Percentiles rank a stretch among this genome's conserved stretches.
Conservation (phyloP, 1,284 basidiomycete genomes). For the Irpex lacteus region DNA sequence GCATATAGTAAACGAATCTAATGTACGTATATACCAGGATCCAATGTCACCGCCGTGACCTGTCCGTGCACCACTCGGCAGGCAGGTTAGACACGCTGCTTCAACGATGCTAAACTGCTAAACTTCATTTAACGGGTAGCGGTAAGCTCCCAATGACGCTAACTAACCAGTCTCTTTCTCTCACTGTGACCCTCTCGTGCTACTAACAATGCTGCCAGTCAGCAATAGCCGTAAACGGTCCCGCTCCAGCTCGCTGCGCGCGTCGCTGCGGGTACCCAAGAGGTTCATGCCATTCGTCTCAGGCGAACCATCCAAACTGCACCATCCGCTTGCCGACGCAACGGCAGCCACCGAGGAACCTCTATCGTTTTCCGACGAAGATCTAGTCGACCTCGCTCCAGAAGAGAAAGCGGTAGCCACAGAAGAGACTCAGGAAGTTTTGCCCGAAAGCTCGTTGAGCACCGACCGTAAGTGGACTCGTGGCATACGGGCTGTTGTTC, state of each 20-base stretch:
- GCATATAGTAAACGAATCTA: too few relatives aligned
- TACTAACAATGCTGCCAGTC: neutral
- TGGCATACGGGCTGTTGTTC: too few relatives aligned
- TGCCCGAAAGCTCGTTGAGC: neutral
- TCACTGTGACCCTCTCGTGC: neutral
- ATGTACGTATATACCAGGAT: neutral
- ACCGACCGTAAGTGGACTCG: neutral
- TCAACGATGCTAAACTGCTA: neutral
- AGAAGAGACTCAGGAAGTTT: neutral
- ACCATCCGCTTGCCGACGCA: neutral
- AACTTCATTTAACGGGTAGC: neutral
- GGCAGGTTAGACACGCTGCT: neutral
- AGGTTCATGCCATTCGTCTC: conserved; percentile 2
- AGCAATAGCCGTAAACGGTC: neutral
- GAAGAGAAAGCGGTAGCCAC: conserved; percentile 8
- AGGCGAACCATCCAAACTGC: neutral
- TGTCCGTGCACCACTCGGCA: neutral
- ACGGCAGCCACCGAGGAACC: conserved; percentile 10
- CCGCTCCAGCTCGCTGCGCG: conserved; percentile 5
- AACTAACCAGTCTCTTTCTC: neutral
- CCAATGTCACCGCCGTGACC: neutral
- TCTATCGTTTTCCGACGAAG: conserved; percentile 18
- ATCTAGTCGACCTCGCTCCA: conserved; percentile 16
- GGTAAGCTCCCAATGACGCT: neutral
- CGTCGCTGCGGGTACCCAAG: conserved; percentile 7